Evolutionary conservation across 1,284 basidiomycete species (phyloP).

Genomic region (Fomitopsis schrenkii): DNA sequence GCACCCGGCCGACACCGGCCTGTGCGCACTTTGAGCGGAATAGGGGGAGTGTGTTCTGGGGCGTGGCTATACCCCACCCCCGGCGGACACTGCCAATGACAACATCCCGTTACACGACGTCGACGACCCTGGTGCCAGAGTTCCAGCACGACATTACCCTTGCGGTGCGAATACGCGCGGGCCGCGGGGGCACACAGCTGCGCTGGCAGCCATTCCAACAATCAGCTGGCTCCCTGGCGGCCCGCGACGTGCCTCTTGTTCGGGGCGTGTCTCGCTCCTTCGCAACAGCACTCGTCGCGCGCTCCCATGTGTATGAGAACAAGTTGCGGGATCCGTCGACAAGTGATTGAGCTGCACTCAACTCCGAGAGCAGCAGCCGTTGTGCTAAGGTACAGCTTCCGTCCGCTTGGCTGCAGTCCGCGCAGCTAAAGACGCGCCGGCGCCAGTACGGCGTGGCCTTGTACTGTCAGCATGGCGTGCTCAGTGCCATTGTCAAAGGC

Average conservation of each 20-base stretch:
- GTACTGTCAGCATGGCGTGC: slow-evolving; percentile 1
- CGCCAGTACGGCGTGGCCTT: neutral
- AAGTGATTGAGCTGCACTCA: neutral
- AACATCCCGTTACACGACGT: neutral
- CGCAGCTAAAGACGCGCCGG: neutral
- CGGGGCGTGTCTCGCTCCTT: neutral
- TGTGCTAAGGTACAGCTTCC: neutral
- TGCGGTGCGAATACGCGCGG: neutral
- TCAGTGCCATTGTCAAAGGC: neutral
- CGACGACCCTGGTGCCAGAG: too few species aligned
- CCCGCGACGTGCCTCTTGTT: neutral
- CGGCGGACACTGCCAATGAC: neutral
- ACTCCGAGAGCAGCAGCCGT: neutral
- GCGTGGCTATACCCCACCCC: neutral
- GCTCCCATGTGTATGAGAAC: slow-evolving; percentile 1
- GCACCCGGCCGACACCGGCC: neutral
- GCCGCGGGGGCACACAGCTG: neutral
- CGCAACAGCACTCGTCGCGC: neutral
- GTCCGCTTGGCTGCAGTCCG: neutral
- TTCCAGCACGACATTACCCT: too few species aligned
- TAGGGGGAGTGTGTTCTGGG: neutral
- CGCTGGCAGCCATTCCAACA: neutral
- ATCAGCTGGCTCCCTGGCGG: neutral
- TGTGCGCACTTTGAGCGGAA: neutral
- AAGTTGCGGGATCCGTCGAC: neutral